A percentile compares a stretch with the other conserved stretches of the same genome.
Evolutionary conservation across 2,329 filamentous ascomycete species (phyloP).

Genomic region (Fusarium staphyleae): DNA sequence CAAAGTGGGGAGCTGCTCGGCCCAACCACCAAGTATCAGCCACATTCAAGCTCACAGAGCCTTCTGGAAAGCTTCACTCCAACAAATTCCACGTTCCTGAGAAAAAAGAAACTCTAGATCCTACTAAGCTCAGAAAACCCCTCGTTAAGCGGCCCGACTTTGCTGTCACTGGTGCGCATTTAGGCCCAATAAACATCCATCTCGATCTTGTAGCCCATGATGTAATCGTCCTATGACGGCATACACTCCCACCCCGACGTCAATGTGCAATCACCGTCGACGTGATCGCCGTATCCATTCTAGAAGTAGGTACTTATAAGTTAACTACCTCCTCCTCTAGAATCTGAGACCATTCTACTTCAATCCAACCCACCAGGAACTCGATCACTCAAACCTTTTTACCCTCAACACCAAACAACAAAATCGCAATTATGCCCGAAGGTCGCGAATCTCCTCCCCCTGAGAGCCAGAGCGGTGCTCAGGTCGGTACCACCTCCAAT

Average conservation of each 20-base stretch:
- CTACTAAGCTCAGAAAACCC: background rate
- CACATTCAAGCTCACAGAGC: background rate
- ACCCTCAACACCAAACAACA: constrained; percentile 10
- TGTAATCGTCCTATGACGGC: constrained; percentile 42
- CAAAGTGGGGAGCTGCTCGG: background rate
- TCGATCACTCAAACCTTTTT: background rate
- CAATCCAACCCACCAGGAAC: background rate
- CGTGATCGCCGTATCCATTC: background rate
- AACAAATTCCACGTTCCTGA: constrained; percentile 12
- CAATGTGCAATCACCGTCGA: constrained; percentile 33
- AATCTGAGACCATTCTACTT: background rate
- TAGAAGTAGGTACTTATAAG: background rate
- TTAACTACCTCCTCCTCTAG: background rate
- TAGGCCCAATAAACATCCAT: constrained; percentile 11
- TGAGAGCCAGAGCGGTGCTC: constrained; percentile 69
- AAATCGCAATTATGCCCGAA: constrained; percentile 67
- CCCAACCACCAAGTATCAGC: background rate
- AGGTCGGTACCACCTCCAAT: constrained; percentile 64
- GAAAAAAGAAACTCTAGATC: constrained; percentile 9
- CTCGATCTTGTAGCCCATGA: constrained; percentile 35
- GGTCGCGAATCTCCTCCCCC: constrained; percentile 82
- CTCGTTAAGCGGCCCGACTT: background rate
- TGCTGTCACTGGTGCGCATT: background rate
- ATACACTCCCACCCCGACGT: constrained; percentile 37
- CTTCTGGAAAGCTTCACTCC: constrained; percentile 12